Base-by-base conservation (phyloP, 345 rosid genomes). In the Streptanthus diversifolius region DNA sequence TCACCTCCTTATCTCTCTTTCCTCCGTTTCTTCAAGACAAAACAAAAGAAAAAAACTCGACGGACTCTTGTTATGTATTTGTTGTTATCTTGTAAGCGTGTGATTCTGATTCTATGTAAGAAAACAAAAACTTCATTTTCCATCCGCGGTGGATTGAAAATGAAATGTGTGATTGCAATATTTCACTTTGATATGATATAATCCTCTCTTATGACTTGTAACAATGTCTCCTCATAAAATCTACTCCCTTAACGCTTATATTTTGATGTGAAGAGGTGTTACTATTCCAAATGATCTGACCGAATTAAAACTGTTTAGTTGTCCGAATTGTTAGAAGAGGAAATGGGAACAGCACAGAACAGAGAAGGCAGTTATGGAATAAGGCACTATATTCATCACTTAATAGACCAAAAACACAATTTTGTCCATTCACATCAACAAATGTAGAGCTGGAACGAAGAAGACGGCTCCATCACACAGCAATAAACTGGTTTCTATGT, bases 1-100 rank as follows among this genome's bases (percentile, higher is more conserved):
- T 76, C 74, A 76, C 79, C 65, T 71, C 72, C 53, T 77, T 74
- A 19, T 63, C 70, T 65, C 65, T 66, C 77, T 72, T 57, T 70
- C 43, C 41, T 72, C 68, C 69, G 29, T 62, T 52, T 71, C 72
- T 63, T 71, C 61, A 63, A 55, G 75, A 62, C 35, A 3, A 43
- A 59, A 29, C 2, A 30, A 30, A 30, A 5, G 6, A 39, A 59
- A 8, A 11, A 35, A 33, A 13, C 29, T 59, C 68, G 43, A 7
- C 0, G 49, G 40, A 66, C 69, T 52, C 59, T 55, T 55, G 45
- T 56, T 47, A 64, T 77, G 80, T 77, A 29, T 35, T 68, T 65
- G 40, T 29, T 64, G 30, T 39, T 63, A 76, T 56, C 68, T 77
- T 63, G 66, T 56, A 63, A 70, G 71, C n/a, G 54, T 64, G 64